Base-by-base conservation (phyloP, 2,329 filamentous ascomycete species). In the Aurifilum marmelostoma region DNA sequence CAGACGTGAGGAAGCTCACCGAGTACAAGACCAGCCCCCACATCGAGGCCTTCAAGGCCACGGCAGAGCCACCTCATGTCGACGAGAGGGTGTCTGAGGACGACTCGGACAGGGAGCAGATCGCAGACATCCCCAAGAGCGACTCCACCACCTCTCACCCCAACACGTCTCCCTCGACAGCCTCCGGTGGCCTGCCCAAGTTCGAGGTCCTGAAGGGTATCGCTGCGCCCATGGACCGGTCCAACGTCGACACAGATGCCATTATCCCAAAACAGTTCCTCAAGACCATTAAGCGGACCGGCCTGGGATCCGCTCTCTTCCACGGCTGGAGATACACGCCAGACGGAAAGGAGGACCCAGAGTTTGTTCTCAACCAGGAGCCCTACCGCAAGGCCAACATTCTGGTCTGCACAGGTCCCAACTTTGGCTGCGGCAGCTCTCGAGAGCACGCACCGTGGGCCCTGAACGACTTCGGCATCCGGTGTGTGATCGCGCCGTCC, bases 261-360 rank as follows among this genome's bases (percentile, higher is more conserved):
- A 97, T 98, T 81, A 99, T 99, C 74, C 96, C 96, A 73, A 99
- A 99, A 83, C 96, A 99, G 80, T 99, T 98, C 84, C 88, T 99
- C 73, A 99, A 98, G 85, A 99, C 96, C 54, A 98, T 98, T 83
- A 98, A 98, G 87, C 93, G 96, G 69, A 97, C 95, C 1, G 96
- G 96, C 73, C 91, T 99, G 12, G 94, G 94, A 69, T 87, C 84
- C 32, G 95, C 95, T 52, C 88, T 97, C 65, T 99, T 99, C 86
- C 88, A 94, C 79, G 90, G 88, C 72, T 90, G 93, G 81, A 90
- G 96, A 67, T 97, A 89, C 82, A 88, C 91, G 73, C 80, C 88
- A 12, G 90, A 92, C 74, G 91, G 91, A 72, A 84, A 85, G 27
- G 91, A 95, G 76, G 93, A 94, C 78, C 84, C 90, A 3, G 86